Conservation (phyloP, 768 basidiomycete species). For the Pisolithus tinctorius region DNA sequence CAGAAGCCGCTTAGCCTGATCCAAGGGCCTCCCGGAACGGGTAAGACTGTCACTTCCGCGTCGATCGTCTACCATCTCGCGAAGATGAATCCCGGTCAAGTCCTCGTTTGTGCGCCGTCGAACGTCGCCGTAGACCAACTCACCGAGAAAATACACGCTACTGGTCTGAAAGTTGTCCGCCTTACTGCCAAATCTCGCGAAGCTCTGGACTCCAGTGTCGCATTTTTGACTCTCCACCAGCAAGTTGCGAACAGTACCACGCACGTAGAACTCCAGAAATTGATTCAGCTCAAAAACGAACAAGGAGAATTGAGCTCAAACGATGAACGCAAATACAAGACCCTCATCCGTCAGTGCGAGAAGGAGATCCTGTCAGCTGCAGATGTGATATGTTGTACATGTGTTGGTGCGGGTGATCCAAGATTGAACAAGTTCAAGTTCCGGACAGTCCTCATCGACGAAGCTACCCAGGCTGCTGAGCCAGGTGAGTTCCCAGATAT, state of each 20-base stretch:
- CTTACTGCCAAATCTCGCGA: slow-evolving; percentile 97
- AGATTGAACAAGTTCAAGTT: slow-evolving; percentile 96
- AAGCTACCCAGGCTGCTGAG: slow-evolving; percentile 97
- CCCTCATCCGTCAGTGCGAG: slow-evolving; percentile 89
- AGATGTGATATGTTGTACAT: slow-evolving; percentile 98
- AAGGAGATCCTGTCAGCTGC: slow-evolving; percentile 94
- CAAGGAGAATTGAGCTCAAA: slow-evolving; percentile 95
- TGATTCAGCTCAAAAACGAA: slow-evolving; percentile 96
- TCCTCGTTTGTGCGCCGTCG: slow-evolving; percentile 96
- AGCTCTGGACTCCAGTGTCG: slow-evolving; percentile 92
- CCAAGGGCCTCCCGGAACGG: slow-evolving; percentile 97
- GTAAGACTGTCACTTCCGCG: slow-evolving; percentile 98
- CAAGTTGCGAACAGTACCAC: slow-evolving; percentile 97
- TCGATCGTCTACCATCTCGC: slow-evolving; percentile 98
- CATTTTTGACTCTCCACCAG: slow-evolving; percentile 91
- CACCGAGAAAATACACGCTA: slow-evolving; percentile 98
- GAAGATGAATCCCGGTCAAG: slow-evolving; percentile 99
- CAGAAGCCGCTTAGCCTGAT: slow-evolving; percentile 98
- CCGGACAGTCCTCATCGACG: slow-evolving; percentile 96
- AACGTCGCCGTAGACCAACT: slow-evolving; percentile 99
- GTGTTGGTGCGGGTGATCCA: slow-evolving; percentile 96
- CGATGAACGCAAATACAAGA: slow-evolving; percentile 98
- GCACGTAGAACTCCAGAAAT: slow-evolving; percentile 94
- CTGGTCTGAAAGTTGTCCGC: slow-evolving; percentile 97
- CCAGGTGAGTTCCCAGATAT: slow-evolving; percentile 52